These are phyloP conservation scores for Spergularia azorica DNA, from an alignment of 179 eudicot genomes.

Conservation along the genomic window DNA sequence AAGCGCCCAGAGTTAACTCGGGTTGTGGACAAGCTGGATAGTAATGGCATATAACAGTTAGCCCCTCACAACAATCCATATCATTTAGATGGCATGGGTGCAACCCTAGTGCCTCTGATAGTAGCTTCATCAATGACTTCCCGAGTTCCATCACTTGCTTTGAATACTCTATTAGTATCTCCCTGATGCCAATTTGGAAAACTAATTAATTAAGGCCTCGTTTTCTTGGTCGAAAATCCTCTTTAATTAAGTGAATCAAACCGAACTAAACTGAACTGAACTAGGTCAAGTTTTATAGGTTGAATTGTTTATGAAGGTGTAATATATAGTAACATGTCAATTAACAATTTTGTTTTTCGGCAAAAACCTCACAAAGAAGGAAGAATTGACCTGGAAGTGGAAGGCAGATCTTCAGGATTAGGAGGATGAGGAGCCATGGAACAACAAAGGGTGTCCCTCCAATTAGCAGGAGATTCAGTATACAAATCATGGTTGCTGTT, in stretches of 20 bases:
- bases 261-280: too few relatives aligned
- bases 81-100: conserved; percentile 32
- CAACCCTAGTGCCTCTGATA: conserved; percentile 56
- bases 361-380: too few relatives aligned
- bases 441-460: conserved; percentile 52
- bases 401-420: conserved; percentile 46
- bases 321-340: too few relatives aligned
- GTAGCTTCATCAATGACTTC: conserved; percentile 28
- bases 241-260: too few relatives aligned
- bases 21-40: conserved; percentile 69
- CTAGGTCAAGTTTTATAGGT: too few relatives aligned
- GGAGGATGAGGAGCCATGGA: conserved; percentile 48
- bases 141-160: conserved; percentile 43
- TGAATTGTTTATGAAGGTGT: too few relatives aligned
- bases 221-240: too few relatives aligned
- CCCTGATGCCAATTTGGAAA: conserved; percentile 30
- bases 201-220: too few relatives aligned
- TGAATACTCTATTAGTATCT: conserved; percentile 43
- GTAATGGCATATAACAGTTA: conserved; percentile 35
- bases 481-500: conserved; percentile 50
- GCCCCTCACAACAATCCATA: conserved; percentile 49
- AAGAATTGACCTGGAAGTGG: conserved; percentile 45
- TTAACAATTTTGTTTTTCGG: too few relatives aligned
- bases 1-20: conserved; percentile 49
- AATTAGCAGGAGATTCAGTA: conserved; percentile 39